Conservation (phyloP, 768 basidiomycete genomes). For the Kwoniella pini region DNA sequence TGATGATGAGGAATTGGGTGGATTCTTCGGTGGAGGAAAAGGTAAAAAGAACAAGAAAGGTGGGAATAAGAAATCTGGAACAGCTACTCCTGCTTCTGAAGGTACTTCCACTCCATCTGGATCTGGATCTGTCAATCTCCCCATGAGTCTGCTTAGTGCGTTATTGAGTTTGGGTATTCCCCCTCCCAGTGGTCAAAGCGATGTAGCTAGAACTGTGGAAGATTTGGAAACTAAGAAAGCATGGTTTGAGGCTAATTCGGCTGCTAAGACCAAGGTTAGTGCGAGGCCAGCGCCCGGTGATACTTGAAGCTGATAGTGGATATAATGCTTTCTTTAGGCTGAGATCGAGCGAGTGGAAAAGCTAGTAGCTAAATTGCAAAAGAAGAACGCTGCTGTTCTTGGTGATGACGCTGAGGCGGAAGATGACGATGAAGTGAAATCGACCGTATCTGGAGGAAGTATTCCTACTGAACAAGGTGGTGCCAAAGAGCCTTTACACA, state of each 20-base stretch:
- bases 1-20: constrained; percentile 71
- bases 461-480: constrained; percentile 31
- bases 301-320: constrained; percentile 8
- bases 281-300: background rate
- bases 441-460: constrained; percentile 20
- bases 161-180: constrained; percentile 85
- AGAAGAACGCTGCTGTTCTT: constrained; percentile 44
- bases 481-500: constrained; percentile 49
- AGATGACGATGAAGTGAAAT: constrained; percentile 26
- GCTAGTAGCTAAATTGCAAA: constrained; percentile 50
- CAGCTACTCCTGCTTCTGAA: constrained; percentile 40
- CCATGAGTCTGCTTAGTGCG: constrained; percentile 81
- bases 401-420: constrained; percentile 19
- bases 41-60: constrained; percentile 64
- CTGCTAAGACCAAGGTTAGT: constrained; percentile 54
- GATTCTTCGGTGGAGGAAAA: constrained; percentile 57
- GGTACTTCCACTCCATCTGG: constrained; percentile 56
- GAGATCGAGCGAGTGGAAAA: constrained; percentile 53
- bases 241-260: constrained; percentile 93
- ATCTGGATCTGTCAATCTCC: constrained; percentile 65
- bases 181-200: constrained; percentile 72
- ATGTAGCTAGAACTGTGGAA: constrained; percentile 79
- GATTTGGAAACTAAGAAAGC: constrained; percentile 91
- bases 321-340: constrained; percentile 21
- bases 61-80: constrained; percentile 45